Conservation (phyloP, 768 basidiomycete species). For the Russula sp. region DNA sequence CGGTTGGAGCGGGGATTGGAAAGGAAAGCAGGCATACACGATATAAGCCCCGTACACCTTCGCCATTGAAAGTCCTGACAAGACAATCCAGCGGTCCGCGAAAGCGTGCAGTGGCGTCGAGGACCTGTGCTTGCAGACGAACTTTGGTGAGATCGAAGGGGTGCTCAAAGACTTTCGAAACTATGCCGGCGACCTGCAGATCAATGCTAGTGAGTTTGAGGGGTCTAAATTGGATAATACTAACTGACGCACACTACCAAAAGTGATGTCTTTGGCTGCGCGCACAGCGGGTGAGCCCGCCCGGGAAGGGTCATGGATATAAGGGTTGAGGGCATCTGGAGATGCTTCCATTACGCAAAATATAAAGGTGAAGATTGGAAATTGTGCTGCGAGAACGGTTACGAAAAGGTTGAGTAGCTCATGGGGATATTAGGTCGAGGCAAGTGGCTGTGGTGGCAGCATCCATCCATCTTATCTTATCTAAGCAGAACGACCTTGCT, state of each 20-base stretch:
- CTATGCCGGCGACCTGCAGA: slow-evolving; percentile 72
- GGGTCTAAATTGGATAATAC: background rate
- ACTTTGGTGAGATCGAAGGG: slow-evolving; percentile 96
- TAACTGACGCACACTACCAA: slow-evolving; percentile 24
- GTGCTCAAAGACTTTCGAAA: slow-evolving; percentile 85
- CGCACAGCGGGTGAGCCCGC: slow-evolving; percentile 21
- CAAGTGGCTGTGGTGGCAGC: background rate
- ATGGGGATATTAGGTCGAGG: background rate
- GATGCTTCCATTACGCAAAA: slow-evolving; percentile 21
- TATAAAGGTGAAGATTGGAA: background rate
- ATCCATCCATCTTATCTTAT: slow-evolving; percentile 2
- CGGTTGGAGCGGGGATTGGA: background rate
- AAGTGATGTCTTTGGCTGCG: slow-evolving; percentile 26
- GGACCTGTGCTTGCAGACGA: slow-evolving; percentile 83
- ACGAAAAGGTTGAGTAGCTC: background rate
- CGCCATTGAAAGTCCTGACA: slow-evolving; percentile 66
- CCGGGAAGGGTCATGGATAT: slow-evolving; percentile 4
- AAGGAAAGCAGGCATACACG: slow-evolving; percentile 45
- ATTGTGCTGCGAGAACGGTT: too few species aligned
- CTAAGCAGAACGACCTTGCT: background rate
- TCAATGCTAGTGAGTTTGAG: background rate
- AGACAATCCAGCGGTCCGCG: slow-evolving; percentile 86
- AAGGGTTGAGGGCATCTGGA: slow-evolving; percentile 18
- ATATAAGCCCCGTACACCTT: slow-evolving; percentile 82
- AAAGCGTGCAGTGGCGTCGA: slow-evolving; percentile 64